phyloP scores from a whole-genome alignment of 331 rosid genomes.

The Erythrophleum ivorense region DNA sequence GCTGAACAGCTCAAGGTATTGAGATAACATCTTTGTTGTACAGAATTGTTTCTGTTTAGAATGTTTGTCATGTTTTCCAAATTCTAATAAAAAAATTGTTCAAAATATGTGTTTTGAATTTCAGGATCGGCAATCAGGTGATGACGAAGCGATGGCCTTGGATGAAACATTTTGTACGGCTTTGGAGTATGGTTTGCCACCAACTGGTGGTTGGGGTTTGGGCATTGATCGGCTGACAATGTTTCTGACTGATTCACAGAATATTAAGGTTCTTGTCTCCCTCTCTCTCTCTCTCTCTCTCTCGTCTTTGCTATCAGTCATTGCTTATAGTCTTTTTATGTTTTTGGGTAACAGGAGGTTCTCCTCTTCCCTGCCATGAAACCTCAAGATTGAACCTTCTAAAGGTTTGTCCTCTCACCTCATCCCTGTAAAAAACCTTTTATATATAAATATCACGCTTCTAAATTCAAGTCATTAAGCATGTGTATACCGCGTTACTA shows the following conservation, averaged over 20 bases:
- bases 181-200: conserved; percentile 95
- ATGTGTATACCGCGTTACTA: not conserved
- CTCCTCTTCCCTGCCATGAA: conserved; percentile 49
- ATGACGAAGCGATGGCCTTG: conserved; percentile 94
- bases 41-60: not conserved
- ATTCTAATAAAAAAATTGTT: not conserved
- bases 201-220: conserved; percentile 65
- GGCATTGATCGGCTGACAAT: conserved; percentile 73
- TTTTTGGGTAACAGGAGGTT: conserved; percentile 37
- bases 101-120: conserved; percentile 25
- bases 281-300: too few species aligned
- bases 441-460: not conserved
- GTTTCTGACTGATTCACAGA: conserved; percentile 87
- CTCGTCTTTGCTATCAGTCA: not conserved
- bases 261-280: conserved; percentile 59
- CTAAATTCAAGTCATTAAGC: not conserved
- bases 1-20: conserved; percentile 90
- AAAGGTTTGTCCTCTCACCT: conserved; percentile 17
- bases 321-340: not conserved
- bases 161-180: conserved; percentile 93
- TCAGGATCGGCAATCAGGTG: conserved; percentile 95
- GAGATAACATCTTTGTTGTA: not conserved
- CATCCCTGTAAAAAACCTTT: not conserved
- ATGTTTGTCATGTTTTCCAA: not conserved
- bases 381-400: conserved; percentile 37